Evolutionary conservation across 2,329 filamentous ascomycete genomes (phyloP), one percentile per base, ranked within the genome.

Genomic region (Metarhizium rileyi): DNA sequence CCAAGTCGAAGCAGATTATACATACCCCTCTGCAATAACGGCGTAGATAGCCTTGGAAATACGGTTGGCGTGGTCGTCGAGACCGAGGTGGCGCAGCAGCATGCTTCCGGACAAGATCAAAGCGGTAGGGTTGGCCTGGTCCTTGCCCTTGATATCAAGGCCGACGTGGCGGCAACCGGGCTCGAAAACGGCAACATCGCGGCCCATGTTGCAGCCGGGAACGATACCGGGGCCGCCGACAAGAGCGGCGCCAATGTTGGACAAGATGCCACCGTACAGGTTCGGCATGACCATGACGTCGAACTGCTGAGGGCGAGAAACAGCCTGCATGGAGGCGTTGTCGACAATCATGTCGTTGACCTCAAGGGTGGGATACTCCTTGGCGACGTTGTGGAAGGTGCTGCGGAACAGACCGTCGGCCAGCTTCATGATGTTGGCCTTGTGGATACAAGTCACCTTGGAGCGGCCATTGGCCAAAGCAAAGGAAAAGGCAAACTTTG

Each of bases 341-440:
- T 98, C 93, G 72, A 98, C 93, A 71, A 98, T 98, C 91, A 98
- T 96, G 76, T 98, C 93, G 78, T 94, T 94, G 67, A 85, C 86
- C 78, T 96, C 87, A 61, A 98, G 80, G 55, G 88, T 94, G 53
- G 93, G 91, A 77, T 93, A 98, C 70, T 95, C 89, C 77, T 94
- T 87, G 59, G 90, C 87, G 60, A 93, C 84, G 64, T 84, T 80
- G 77, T 95, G 89, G 80, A 97, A 94, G 60, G 93, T 97, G 76
- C 84, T 91, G 70, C 93, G 87, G 88, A 98, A 98, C 51, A 98
- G 87, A 73, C 93, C 93, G 63, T 98, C 93, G 69, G 90, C 91
- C 52, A 98, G 81, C 82, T 98, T 98, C 93, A 98, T 98, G 77
- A 98, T 98, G 81, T 98, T 98, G 74, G 93, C 93, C 82, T 98